Evolutionary conservation across 441 rosid species (phyloP).

Genomic region (Omphalea diandra): DNA sequence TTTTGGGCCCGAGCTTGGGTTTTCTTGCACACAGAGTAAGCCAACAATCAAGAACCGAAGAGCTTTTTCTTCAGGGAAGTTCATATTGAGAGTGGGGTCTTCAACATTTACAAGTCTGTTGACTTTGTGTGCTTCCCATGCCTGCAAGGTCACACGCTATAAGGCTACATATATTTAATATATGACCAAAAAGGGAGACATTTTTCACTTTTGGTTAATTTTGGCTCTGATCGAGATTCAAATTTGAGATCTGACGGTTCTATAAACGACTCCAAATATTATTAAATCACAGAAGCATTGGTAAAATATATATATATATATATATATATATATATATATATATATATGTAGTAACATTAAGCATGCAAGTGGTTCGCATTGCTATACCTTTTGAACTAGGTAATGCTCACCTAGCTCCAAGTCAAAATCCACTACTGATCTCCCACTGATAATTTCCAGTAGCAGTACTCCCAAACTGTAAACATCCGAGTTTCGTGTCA

Average conservation of each 20-base stretch:
- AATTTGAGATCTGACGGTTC: too few relatives aligned
- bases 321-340: too few relatives aligned
- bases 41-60: constrained; percentile 44
- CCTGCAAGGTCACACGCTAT: too few relatives aligned
- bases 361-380: too few relatives aligned
- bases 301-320: too few relatives aligned
- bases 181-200: too few relatives aligned
- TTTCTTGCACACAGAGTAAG: constrained; percentile 60
- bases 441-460: constrained; percentile 77
- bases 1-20: constrained; percentile 41
- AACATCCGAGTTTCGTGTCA: constrained; percentile 71
- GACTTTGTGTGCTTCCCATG: constrained; percentile 44
- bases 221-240: too few relatives aligned
- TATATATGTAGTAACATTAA: too few relatives aligned
- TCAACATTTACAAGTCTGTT: constrained; percentile 30
- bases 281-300: too few relatives aligned
- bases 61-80: constrained; percentile 43
- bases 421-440: constrained; percentile 66
- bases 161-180: too few relatives aligned
- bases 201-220: too few relatives aligned
- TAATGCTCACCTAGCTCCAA: constrained; percentile 47
- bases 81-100: constrained; percentile 41
- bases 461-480: constrained; percentile 87
- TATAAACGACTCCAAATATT: too few relatives aligned
- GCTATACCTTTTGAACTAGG: constrained; percentile 57